Base-by-base conservation (phyloP, 306 rosid genomes). In the Castanospermum australe region DNA sequence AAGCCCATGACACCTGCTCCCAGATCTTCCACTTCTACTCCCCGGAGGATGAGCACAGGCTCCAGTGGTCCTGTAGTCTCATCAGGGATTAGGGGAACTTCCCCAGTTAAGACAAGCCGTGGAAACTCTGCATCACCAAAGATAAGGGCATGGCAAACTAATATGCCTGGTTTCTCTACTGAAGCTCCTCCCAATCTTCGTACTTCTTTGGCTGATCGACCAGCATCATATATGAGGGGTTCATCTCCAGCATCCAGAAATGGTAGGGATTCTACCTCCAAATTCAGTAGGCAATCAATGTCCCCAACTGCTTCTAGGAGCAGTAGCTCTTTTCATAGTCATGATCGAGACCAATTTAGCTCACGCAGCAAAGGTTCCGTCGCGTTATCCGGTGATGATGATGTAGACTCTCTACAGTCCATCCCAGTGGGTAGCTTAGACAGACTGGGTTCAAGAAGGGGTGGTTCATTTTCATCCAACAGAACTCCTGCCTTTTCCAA, bases 51-150 rank as follows among this genome's bases (percentile, higher is more conserved):
- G 86, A 92, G 96, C 81, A 85, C 91, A 4, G 92, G 96, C 36
- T 87, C 96, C 71, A 77, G 82, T 70, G 64, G 85, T 38, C 56
- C 83, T 78, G 74, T 32, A 38, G 77, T 75, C 75, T 77, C 93
- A 38, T 54, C 91, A 17, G 94, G 92, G 78, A 61, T 45, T 52
- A 89, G 96, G 76, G 96, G 96, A 69, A 74, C 86, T 79, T 92
- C 97, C 61, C 97, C 97, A 6, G 75, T 89, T 62, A 90, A 85
- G 83, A 56, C 89, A 55, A 83, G 75, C 65, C 82, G 92, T 42
- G 97, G 97, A 79, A 89, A 87, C 81, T 90, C 96, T 67, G 91
- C 97, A 70, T 92, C 97, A 33, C 97, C 97, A 25, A 92, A 92
- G 86, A 86, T 90, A 77, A 89, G 89, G 63, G 93, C 96, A 59